Base-by-base conservation (phyloP, 2,329 filamentous ascomycete species). In the Beauveria australis region DNA sequence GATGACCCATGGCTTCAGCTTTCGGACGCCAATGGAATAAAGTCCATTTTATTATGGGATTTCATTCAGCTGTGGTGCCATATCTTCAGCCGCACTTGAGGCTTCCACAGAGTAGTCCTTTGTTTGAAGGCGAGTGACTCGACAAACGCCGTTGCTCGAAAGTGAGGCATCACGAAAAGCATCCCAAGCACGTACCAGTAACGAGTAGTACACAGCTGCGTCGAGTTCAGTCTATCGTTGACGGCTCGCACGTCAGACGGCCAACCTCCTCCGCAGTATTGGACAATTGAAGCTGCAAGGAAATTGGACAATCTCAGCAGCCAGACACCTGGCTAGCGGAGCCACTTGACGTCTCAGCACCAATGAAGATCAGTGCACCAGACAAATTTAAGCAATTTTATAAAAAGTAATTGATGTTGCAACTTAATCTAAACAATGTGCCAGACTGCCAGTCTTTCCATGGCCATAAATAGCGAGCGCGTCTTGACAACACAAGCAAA, bases 41-140 rank as follows among this genome's bases (percentile, higher is more conserved):
- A 49, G 18, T 58, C 55, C 55, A 58, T 51, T 33, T 49, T 49
- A 40, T 43, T 30, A 43, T 51, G 55, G 55, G 44, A 51, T 30
- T 33, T 8, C 7, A 14, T 44, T 59, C 47, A 52, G 56, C 56
- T 52, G 37, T 26, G 37, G 37, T 24, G 46, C 18, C 37, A 16
- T 16, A 14, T 28, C 22, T 28, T 59, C 56, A 59, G 56, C 56
- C 56, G 37, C 56, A 58, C 22, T 41, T 26, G 54, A 24, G 19
- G 10, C 44, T 12, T 24, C 44, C 33, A 37, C 33, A 37, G 6
- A 16, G 22, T 12, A 24, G 22, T 18, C 22, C 10, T 19, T 12
- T 6, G 49, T 8, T 7, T 16, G 40, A 28, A 19, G 52, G 16
- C 16, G 5, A 7, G 24, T 44, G 40, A 6, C 19, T 26, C 10